Evolutionary conservation across 2,329 filamentous ascomycete genomes (phyloP).

Genomic region (Pseudopithomyces maydicus): DNA sequence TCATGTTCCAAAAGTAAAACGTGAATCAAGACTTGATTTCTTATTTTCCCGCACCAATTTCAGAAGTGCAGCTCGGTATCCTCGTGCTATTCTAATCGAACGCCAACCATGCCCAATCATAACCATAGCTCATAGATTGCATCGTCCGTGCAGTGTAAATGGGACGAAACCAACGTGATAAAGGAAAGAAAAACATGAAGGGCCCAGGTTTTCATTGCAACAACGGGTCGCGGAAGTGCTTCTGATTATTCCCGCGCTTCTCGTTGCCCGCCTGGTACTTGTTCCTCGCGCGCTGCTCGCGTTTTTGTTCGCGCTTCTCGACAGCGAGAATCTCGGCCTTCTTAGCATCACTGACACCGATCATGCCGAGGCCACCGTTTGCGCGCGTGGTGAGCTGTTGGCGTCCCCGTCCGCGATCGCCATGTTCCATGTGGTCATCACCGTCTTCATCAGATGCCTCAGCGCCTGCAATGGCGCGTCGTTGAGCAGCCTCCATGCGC

Average conservation of each 20-base stretch:
- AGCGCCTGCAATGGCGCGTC: slow-evolving; percentile 61
- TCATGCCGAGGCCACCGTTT: slow-evolving; percentile 76
- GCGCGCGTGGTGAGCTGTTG: slow-evolving; percentile 63
- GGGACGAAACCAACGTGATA: not conserved
- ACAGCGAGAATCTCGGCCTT: slow-evolving; percentile 69
- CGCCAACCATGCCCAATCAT: slow-evolving; percentile 7
- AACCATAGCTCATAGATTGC: slow-evolving; percentile 1
- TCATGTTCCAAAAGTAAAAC: too few relatives aligned
- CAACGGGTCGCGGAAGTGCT: slow-evolving; percentile 69
- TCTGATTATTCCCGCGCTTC: slow-evolving; percentile 76
- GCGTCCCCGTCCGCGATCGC: slow-evolving; percentile 40
- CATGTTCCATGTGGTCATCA: slow-evolving; percentile 36
- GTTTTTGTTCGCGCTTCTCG: slow-evolving; percentile 72
- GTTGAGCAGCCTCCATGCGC: slow-evolving; percentile 70
- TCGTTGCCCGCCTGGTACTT: slow-evolving; percentile 71
- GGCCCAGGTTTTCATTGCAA: slow-evolving; percentile 50
- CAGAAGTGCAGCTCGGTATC: not conserved
- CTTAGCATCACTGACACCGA: slow-evolving; percentile 76
- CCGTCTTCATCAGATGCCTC: slow-evolving; percentile 46
- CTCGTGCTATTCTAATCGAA: not conserved
- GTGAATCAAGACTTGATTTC: not conserved
- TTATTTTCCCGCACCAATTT: not conserved
- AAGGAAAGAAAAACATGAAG: not conserved
- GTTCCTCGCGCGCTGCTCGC: slow-evolving; percentile 65
- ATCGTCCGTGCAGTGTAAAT: not conserved